These are phyloP conservation scores for Zygosaccharomyces sapae DNA, from an alignment of 1,139 yeast genomes.

Conservation along the genomic window DNA sequence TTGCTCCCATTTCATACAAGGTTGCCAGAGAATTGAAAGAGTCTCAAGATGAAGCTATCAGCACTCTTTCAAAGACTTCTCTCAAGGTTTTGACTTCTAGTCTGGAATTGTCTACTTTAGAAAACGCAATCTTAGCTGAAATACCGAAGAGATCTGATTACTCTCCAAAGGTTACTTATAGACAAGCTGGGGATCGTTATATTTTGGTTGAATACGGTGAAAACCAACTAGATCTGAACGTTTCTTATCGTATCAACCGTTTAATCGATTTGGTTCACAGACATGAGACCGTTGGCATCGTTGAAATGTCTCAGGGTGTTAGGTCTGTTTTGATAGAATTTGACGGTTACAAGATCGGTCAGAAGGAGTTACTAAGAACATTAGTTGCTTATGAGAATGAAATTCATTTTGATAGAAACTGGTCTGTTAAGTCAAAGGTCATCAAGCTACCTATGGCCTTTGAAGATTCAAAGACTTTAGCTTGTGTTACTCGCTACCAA, in stretches of 20 bases:
- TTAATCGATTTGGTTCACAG: slow-evolving; percentile 67
- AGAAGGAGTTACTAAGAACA: slow-evolving; percentile 55
- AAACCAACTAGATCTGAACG: slow-evolving; percentile 75
- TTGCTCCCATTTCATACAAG: slow-evolving; percentile 69
- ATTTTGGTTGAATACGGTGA: slow-evolving; percentile 90
- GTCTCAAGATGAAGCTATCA: slow-evolving; percentile 54
- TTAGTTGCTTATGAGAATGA: slow-evolving; percentile 72
- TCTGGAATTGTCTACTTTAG: slow-evolving; percentile 37
- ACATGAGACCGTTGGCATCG: slow-evolving; percentile 68
- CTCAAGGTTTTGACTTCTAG: slow-evolving; percentile 42
- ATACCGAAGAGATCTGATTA: slow-evolving; percentile 44
- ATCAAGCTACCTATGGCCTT: slow-evolving; percentile 92
- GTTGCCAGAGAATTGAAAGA: slow-evolving; percentile 61
- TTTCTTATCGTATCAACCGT: slow-evolving; percentile 79
- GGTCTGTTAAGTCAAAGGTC: slow-evolving; percentile 81
- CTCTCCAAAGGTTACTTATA: slow-evolving; percentile 72
- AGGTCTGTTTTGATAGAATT: slow-evolving; percentile 87
- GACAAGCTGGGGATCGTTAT: slow-evolving; percentile 97
- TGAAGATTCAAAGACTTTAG: slow-evolving; percentile 84
- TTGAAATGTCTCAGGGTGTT: slow-evolving; percentile 96
- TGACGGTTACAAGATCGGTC: slow-evolving; percentile 57
- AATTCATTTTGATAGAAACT: slow-evolving; percentile 65
- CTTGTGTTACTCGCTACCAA: slow-evolving; percentile 82
- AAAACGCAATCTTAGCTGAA: slow-evolving; percentile 55
- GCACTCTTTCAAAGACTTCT: slow-evolving; percentile 32